A percentile compares a stretch with the other conserved stretches of the same genome.
Conservation (phyloP, 768 basidiomycete species). For the Pleurotus giganteus region DNA sequence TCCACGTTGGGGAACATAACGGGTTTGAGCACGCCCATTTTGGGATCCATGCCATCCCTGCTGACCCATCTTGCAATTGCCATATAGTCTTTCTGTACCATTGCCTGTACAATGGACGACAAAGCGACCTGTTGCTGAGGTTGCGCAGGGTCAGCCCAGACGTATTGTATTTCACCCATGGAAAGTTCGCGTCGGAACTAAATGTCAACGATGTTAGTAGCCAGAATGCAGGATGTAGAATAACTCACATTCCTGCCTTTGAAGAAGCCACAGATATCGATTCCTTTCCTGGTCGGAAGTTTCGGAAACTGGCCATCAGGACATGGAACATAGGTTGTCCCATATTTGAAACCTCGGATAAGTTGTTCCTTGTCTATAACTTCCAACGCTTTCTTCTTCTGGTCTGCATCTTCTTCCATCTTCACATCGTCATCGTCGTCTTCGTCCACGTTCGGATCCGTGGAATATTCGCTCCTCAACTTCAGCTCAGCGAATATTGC, state of each 20-base stretch:
- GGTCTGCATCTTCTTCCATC: constrained; percentile 35
- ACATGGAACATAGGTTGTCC: constrained; percentile 82
- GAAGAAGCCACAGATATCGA: constrained; percentile 89
- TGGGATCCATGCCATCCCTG: constrained; percentile 72
- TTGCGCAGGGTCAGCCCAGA: constrained; percentile 72
- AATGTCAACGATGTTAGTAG: not conserved
- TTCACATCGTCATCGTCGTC: constrained; percentile 39
- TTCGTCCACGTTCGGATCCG: constrained; percentile 38
- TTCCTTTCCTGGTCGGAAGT: constrained; percentile 75
- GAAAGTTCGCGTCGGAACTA: constrained; percentile 82
- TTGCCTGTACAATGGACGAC: constrained; percentile 83
- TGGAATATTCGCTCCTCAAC: constrained; percentile 55
- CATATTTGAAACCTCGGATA: constrained; percentile 84
- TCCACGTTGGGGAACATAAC: constrained; percentile 64
- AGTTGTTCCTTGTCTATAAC: constrained; percentile 79
- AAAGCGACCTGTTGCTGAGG: constrained; percentile 79
- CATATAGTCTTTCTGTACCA: constrained; percentile 60
- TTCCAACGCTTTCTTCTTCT: constrained; percentile 37
- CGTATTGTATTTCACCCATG: constrained; percentile 83
- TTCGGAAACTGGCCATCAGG: constrained; percentile 81
- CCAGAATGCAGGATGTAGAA: not conserved
- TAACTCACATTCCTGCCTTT: constrained; percentile 54
- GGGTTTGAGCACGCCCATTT: constrained; percentile 79
- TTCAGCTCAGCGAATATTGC: constrained; percentile 41
- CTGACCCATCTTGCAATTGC: constrained; percentile 86